These are phyloP conservation scores for Knufia petricola DNA, from an alignment of 2,329 filamentous ascomycete genomes.

Conservation along the genomic window DNA sequence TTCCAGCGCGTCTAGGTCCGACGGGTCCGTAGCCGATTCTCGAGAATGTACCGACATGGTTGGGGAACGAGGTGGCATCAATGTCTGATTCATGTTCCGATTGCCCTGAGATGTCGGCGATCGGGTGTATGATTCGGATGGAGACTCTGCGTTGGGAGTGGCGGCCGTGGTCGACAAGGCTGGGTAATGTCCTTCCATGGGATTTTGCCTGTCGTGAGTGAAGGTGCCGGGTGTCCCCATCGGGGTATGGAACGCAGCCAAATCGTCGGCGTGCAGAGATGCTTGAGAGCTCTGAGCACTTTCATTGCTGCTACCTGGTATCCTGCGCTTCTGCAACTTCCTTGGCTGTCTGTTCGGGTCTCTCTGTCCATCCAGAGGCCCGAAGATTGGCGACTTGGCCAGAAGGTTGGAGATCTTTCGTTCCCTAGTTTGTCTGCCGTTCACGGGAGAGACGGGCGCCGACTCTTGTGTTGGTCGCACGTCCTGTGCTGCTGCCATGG, in stretches of 20 bases:
- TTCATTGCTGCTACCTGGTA: conserved; percentile 65
- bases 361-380: conserved; percentile 33
- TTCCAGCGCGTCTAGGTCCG: conserved; percentile 66
- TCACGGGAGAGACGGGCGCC: not conserved
- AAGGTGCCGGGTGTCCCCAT: conserved; percentile 25
- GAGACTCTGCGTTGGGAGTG: conserved; percentile 24
- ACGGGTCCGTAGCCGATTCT: conserved; percentile 65
- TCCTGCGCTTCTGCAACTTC: conserved; percentile 80
- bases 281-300: conserved; percentile 86
- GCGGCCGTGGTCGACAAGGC: conserved; percentile 26
- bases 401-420: conserved; percentile 61
- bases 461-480: not conserved
- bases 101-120: conserved; percentile 34
- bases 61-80: conserved; percentile 63
- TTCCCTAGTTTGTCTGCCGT: conserved; percentile 39
- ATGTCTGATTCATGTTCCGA: conserved; percentile 38
- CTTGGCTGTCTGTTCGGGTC: conserved; percentile 62
- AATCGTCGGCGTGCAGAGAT: conserved; percentile 49
- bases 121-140: conserved; percentile 9
- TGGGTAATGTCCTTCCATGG: conserved; percentile 25
- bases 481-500: not conserved
- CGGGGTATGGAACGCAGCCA: conserved; percentile 26
- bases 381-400: conserved; percentile 53
- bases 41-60: conserved; percentile 66
- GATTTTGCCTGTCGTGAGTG: conserved; percentile 24